Conservation (phyloP, 345 rosid species). For the Viola odorata region DNA sequence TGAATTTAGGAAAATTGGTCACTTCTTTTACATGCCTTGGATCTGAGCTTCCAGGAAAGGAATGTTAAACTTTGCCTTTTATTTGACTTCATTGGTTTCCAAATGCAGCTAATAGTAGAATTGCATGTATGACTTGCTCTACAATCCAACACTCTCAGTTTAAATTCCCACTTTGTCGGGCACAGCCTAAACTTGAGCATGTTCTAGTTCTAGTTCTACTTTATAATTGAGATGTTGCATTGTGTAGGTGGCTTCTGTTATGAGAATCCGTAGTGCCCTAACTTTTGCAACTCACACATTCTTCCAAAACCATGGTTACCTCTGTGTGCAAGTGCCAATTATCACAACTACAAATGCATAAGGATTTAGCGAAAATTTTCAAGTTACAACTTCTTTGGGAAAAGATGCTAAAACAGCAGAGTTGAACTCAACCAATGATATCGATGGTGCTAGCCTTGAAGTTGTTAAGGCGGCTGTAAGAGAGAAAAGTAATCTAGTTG, state of each 20-base stretch:
- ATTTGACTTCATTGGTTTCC: too few species aligned
- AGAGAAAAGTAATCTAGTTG: conserved; percentile 56
- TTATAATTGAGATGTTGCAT: conserved; percentile 6
- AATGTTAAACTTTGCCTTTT: too few species aligned
- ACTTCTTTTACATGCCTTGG: too few species aligned
- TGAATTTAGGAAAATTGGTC: too few species aligned
- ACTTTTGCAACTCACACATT: conserved; percentile 61
- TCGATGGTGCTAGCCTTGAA: conserved; percentile 43
- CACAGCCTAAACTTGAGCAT: neutral
- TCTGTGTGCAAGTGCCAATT: conserved; percentile 68
- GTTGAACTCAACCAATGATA: conserved; percentile 16
- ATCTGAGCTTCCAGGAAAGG: too few species aligned
- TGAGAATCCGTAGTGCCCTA: conserved; percentile 59
- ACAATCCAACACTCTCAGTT: too few species aligned
- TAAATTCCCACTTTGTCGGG: too few species aligned
- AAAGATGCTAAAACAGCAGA: conserved; percentile 29
- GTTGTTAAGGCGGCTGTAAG: conserved; percentile 53
- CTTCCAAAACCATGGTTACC: conserved; percentile 63
- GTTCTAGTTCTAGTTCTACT: neutral
- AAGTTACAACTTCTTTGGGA: conserved; percentile 43
- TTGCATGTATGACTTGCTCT: too few species aligned
- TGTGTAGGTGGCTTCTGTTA: conserved; percentile 70
- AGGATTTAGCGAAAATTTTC: conserved; percentile 59
- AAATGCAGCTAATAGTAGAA: too few species aligned
- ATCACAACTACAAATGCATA: conserved; percentile 60